Evolutionary conservation across 2,329 filamentous ascomycete genomes (phyloP), one percentile per base, ranked within the genome.

Genomic region (Plenodomus biglobosus): DNA sequence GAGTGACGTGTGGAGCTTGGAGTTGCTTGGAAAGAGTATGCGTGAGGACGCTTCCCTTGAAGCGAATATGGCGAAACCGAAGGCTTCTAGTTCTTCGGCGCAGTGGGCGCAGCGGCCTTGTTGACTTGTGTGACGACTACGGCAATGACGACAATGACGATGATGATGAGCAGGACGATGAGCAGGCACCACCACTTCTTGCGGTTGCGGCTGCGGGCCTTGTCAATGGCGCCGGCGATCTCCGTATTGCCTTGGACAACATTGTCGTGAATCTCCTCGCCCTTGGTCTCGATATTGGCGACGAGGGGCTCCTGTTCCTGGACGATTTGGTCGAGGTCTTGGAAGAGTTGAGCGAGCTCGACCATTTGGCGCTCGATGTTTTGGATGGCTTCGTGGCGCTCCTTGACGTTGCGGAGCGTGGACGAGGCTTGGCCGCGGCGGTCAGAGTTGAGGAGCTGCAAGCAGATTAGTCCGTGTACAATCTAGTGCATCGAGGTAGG

Each of bases 161-260:
- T 65, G 48, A 70, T 58, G 53, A 69, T 64, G 55, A 72, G 54
- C 40, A 73, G 56, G 61, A 80, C 76, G 65, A 96, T 90, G 64
- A 86, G 85, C 60, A 96, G 76, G 79, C 91, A 96, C 71, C 88
- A 92, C 92, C 91, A 96, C 87, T 96, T 96, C 90, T 95, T 95
- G 87, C 89, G 61, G 84, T 83, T 70, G 45, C 68, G 64, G 53
- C 57, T 59, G 44, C 87, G 81, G 8, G 92, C 92, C 60, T 89
- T 95, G 52, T 81, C 80, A 54, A 96, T 88, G 11, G 92, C 92
- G n/a, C 82, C 82, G 34, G 81, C 85, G 50, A 97, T 88, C 72
- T 96, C 85, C 55, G 84, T 81, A 67, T 94, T 96, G 56, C 87
- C 92, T 71, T 94, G 87, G 65, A 87, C 84, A 40, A 96, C 82